phyloP scores from a whole-genome alignment of 2,329 filamentous ascomycete species.

The Aspergillus caelatus region DNA sequence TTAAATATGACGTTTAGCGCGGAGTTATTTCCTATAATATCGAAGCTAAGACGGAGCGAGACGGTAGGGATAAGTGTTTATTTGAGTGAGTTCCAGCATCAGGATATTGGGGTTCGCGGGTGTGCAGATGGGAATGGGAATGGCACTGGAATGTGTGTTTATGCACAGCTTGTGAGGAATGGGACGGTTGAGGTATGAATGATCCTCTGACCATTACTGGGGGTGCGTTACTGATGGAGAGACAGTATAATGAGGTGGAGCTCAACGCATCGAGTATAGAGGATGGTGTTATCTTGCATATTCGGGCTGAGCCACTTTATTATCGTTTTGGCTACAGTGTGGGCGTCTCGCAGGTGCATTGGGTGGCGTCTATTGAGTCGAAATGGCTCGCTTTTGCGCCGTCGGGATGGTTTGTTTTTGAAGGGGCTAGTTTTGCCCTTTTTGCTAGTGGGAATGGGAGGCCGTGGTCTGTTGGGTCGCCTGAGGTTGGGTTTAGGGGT shows the following conservation, averaged over 20 bases:
- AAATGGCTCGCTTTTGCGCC: not conserved
- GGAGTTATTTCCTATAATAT: not conserved
- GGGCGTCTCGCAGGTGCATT: not conserved
- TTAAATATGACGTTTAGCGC: constrained; percentile 10
- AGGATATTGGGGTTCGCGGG: constrained; percentile 5
- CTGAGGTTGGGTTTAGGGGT: constrained; percentile 7
- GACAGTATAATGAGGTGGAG: not conserved
- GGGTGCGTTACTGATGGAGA: no score
- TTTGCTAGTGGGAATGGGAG: constrained; percentile 10
- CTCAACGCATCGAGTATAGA: not conserved
- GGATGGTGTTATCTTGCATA: not conserved
- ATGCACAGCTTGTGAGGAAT: not conserved
- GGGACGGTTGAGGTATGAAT: not conserved
- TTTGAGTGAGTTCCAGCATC: constrained; percentile 1
- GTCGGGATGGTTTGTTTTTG: not conserved
- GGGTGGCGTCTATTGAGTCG: not conserved
- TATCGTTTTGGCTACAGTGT: not conserved
- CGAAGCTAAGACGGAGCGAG: not conserved
- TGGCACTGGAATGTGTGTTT: constrained; percentile 2
- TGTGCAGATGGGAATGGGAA: not conserved
- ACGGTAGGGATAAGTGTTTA: constrained; percentile 3
- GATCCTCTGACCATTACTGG: rapidly evolving
- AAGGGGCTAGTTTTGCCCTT: constrained; percentile 5
- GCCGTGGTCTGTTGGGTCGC: constrained; percentile 6
- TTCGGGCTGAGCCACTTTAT: not conserved